A percentile compares a stretch with the other conserved stretches of the same genome.
phyloP scores from a whole-genome alignment of 805 yeast species.

The Kodamaea hsintzibuensis region DNA sequence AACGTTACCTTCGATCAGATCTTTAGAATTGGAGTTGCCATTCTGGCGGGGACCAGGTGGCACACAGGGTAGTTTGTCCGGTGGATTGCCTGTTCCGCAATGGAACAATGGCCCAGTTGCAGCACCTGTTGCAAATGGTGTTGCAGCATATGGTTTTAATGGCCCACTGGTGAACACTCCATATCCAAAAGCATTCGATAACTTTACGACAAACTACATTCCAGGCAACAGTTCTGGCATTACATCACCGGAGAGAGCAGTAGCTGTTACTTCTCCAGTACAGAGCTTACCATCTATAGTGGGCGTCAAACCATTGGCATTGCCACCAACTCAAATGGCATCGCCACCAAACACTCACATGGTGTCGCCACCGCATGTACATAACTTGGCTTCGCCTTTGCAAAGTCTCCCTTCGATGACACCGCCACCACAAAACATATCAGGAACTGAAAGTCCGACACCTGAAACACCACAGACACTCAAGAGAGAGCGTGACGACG shows the following conservation, averaged over 20 bases:
- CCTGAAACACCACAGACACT: not conserved
- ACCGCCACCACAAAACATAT: not conserved
- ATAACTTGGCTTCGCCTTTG: not conserved
- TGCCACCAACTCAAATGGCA: not conserved
- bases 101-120: not conserved
- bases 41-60: not conserved
- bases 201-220: not conserved
- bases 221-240: not conserved
- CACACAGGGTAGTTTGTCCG: not conserved
- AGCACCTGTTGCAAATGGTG: not conserved
- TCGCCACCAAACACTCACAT: not conserved
- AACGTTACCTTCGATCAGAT: conserved; percentile 36
- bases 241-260: not conserved
- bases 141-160: not conserved
- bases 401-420: not conserved
- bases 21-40: conserved; percentile 33
- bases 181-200: not conserved
- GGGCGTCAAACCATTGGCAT: not conserved
- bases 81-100: not conserved
- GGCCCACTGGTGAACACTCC: not conserved
- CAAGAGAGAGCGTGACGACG: not conserved
- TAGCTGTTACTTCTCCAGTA: not conserved
- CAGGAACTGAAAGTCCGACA: not conserved
- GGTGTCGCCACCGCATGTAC: not conserved
- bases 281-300: not conserved